Evolutionary conservation across 768 basidiomycete genomes (phyloP), one percentile per base, ranked within the genome.

Genomic region (Lepiota venenata): DNA sequence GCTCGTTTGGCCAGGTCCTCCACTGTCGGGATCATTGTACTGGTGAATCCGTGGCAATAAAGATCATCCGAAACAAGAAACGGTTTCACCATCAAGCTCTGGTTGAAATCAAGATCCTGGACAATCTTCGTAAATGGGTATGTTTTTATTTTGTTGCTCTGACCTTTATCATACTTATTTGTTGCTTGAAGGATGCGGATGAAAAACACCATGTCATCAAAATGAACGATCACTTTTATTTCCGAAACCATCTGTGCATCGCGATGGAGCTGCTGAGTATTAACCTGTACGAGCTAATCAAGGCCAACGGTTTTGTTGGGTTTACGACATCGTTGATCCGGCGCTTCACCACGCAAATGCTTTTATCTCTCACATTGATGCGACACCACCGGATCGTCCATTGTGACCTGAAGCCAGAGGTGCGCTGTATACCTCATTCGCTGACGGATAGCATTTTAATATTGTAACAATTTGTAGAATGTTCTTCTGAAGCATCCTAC

Each of bases 31-130:
- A 98, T 71, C 92, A 98, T 66, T 85, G 84, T 64, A 93, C 94
- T 11, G 97, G 97, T 9, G 83, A 91, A 63, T 94, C 93, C n/a
- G 92, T 98, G 9, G 97, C 97, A 15, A 86, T 99, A 74, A 99
- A 99, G 79, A 98, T 99, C 58, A 98, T 99, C 62, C 85, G 97
- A 38, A 98, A 98, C 76, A 98, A 98, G 79, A 98, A 98, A 71
- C 81, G 97, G 45, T 98, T 98, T 76, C 95, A 98, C 68, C 92
- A 96, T 63, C 97, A 98, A 69, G 97, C 96, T 0, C 69, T 98
- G 41, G 95, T 98, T n/a, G 97, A 98, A 73, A 96, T 98, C 72
- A 98, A 98, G 73, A 98, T 99, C 55, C 74, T 99, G 58, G 93
- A 98, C 62, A 98, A 91, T 67, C 77, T 98, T 61, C 84, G 91